Evolutionary conservation across 495 filamentous ascomycete genomes (phyloP).

Genomic region (Xylaria curta): DNA sequence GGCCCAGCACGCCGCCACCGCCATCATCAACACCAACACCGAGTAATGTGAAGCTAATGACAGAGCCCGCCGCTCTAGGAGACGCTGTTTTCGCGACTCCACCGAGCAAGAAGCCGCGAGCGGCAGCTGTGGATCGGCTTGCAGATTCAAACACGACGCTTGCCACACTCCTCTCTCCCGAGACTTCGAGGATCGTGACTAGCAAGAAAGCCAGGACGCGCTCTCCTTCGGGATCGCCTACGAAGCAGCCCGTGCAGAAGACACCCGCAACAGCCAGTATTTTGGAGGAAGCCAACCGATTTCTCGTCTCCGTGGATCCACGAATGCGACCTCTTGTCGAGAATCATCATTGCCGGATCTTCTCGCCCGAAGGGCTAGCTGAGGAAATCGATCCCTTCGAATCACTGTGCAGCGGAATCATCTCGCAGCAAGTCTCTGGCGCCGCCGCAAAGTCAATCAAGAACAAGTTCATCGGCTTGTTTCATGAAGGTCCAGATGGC

Average conservation of each 20-base stretch:
- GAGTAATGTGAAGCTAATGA: slow-evolving; percentile 42
- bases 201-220: slow-evolving; percentile 53
- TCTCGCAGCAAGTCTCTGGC: slow-evolving; percentile 94
- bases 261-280: slow-evolving; percentile 67
- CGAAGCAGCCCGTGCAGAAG: not conserved
- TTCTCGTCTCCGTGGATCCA: slow-evolving; percentile 77
- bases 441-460: slow-evolving; percentile 89
- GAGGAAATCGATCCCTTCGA: slow-evolving; percentile 90
- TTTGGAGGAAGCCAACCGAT: slow-evolving; percentile 76
- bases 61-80: slow-evolving; percentile 31
- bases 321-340: slow-evolving; percentile 76
- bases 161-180: slow-evolving; percentile 78
- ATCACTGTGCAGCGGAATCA: slow-evolving; percentile 82
- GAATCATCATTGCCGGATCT: slow-evolving; percentile 75
- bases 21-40: slow-evolving; percentile 50
- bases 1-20: slow-evolving; percentile 34
- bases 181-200: slow-evolving; percentile 71
- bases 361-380: slow-evolving; percentile 80
- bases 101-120: slow-evolving; percentile 40
- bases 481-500: slow-evolving; percentile 49
- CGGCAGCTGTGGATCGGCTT: slow-evolving; percentile 51
- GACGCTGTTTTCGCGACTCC: slow-evolving; percentile 24
- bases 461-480: slow-evolving; percentile 81
- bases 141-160: slow-evolving; percentile 64
- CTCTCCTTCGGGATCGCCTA: slow-evolving; percentile 65